These are phyloP conservation scores for Nematocida ausubeli DNA, from an alignment of 371 early-diverging fungal species.

Conservation along the genomic window DNA sequence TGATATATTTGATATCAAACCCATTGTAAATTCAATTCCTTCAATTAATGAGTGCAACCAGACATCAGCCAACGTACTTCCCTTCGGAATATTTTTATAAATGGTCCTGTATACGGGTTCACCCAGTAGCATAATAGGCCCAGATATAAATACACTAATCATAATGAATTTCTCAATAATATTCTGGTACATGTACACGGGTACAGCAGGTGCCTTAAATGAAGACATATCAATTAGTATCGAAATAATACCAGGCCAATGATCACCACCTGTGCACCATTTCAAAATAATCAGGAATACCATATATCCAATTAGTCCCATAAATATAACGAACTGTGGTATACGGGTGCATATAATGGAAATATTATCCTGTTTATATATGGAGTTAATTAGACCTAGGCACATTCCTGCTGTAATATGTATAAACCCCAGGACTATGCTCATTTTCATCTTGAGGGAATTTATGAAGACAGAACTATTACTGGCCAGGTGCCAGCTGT, in stretches of 20 bases:
- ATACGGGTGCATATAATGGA: conserved; percentile 79
- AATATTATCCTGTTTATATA: conserved; percentile 75
- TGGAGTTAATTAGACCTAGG: conserved; percentile 81
- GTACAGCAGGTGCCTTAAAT: conserved; percentile 77
- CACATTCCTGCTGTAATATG: conserved; percentile 93
- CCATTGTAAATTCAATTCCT: conserved; percentile 95
- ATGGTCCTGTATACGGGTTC: conserved; percentile 72
- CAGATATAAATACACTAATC: conserved; percentile 77
- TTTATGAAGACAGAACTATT: conserved; percentile 81
- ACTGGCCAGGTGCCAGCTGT: conserved; percentile 86
- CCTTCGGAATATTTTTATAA: conserved; percentile 41
- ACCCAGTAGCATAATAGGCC: conserved; percentile 95
- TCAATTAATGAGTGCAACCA: conserved; percentile 84
- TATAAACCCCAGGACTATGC: conserved; percentile 87
- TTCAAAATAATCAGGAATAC: conserved; percentile 84
- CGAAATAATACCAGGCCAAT: conserved; percentile 87
- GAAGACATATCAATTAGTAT: conserved; percentile 86
- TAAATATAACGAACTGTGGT: conserved; percentile 87
- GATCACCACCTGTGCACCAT: conserved; percentile 76
- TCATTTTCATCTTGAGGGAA: conserved; percentile 99
- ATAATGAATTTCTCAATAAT: conserved; percentile 78
- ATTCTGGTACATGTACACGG: conserved; percentile 69
- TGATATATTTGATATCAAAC: conserved; percentile 94
- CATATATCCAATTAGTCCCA: conserved; percentile 88
- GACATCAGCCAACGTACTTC: conserved; percentile 62